These are phyloP conservation scores for Starmerella etchellsii DNA, from an alignment of 805 yeast genomes.

Conservation along the genomic window DNA sequence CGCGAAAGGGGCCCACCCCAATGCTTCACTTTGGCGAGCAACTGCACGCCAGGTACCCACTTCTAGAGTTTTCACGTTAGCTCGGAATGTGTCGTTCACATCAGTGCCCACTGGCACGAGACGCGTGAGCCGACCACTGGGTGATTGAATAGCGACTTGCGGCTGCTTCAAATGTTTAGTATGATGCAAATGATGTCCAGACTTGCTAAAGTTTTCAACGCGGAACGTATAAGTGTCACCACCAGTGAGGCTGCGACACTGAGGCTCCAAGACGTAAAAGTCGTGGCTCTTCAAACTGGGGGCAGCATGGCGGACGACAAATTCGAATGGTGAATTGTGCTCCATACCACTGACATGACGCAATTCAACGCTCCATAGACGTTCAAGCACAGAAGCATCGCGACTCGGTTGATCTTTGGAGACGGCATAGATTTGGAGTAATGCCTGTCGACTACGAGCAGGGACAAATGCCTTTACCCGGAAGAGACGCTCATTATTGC, in stretches of 20 bases:
- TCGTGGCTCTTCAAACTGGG: constrained; percentile 59
- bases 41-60: constrained; percentile 74
- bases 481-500: constrained; percentile 44
- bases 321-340: constrained; percentile 40
- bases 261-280: constrained; percentile 75
- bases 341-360: constrained; percentile 52
- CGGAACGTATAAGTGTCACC: constrained; percentile 54
- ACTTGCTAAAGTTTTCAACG: constrained; percentile 34
- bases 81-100: constrained; percentile 37
- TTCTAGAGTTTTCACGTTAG: constrained; percentile 52
- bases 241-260: constrained; percentile 44
- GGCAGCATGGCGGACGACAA: constrained; percentile 61
- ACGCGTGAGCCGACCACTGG: constrained; percentile 65
- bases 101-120: constrained; percentile 33
- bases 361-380: constrained; percentile 62
- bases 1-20: constrained; percentile 77
- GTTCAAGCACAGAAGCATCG: constrained; percentile 38
- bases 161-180: constrained; percentile 9
- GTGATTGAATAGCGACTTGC: constrained; percentile 64
- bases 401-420: constrained; percentile 9
- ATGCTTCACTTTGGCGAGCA: constrained; percentile 62
- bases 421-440: constrained; percentile 50
- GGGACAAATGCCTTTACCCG: constrained; percentile 76
- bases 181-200: constrained; percentile 24
- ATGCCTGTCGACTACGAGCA: constrained; percentile 51